phyloP scores from a whole-genome alignment of 2,329 filamentous ascomycete species.

The Coleophoma cylindrospora region DNA sequence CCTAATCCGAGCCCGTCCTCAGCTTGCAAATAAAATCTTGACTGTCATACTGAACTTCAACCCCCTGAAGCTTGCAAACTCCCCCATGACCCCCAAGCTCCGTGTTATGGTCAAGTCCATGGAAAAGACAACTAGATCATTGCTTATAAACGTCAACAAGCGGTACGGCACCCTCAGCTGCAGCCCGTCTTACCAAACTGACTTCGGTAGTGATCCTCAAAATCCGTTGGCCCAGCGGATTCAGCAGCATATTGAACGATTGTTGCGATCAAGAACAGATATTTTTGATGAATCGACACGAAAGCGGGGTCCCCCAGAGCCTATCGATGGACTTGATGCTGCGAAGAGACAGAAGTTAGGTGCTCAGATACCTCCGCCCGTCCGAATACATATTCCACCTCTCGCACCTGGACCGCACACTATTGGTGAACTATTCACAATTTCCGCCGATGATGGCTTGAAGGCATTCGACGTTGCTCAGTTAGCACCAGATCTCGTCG shows the following conservation, averaged over 20 bases:
- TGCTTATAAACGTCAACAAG: slow-evolving; percentile 80
- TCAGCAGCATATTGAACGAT: slow-evolving; percentile 79
- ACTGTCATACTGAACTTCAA: slow-evolving; percentile 87
- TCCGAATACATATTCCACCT: slow-evolving; percentile 56
- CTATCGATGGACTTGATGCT: slow-evolving; percentile 65
- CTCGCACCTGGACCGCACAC: slow-evolving; percentile 72
- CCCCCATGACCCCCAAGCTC: slow-evolving; percentile 70
- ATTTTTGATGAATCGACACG: slow-evolving; percentile 72
- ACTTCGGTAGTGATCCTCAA: slow-evolving; percentile 63
- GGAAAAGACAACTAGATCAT: slow-evolving; percentile 83
- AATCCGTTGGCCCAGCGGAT: slow-evolving; percentile 73
- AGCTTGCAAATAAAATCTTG: slow-evolving; percentile 79
- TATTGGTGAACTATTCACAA: slow-evolving; percentile 78
- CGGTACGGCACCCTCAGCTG: slow-evolving; percentile 42
- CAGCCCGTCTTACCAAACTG: slow-evolving; percentile 7
- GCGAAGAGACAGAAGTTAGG: slow-evolving; percentile 77
- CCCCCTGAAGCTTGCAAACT: slow-evolving; percentile 74
- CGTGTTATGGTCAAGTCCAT: slow-evolving; percentile 87
- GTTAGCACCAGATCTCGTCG: slow-evolving; percentile 69
- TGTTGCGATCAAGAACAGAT: slow-evolving; percentile 73
- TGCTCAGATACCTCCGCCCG: slow-evolving; percentile 26
- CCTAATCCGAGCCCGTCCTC: slow-evolving; percentile 75
- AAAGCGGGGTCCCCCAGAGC: slow-evolving; percentile 71
- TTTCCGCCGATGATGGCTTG: slow-evolving; percentile 70
- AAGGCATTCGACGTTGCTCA: slow-evolving; percentile 78